Evolutionary conservation across 305 asterid species (phyloP), one percentile per base, ranked within the genome.

Genomic region (Striga hermonthica): DNA sequence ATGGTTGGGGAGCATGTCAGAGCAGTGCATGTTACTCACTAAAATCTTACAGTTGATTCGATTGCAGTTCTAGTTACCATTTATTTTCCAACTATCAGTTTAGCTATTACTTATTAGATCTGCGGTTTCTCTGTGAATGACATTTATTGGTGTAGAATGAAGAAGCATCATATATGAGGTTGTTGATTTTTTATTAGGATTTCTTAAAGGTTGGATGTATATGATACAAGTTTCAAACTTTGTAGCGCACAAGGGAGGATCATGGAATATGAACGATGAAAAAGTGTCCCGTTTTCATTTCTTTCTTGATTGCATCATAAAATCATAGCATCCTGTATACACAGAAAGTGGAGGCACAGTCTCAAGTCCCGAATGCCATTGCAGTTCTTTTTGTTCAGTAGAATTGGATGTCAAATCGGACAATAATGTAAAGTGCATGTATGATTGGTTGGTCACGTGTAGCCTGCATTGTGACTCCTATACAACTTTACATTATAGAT

Each of bases 81-180:
- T 62, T 13, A 9, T 64, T 16, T 39, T 10, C 60, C 12, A 49
- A 54, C 11, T 28, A 40, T 62, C 45, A 43, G 41, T 64, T 50
- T 47, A 38, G 37, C 45, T 22, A 22, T 22, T 22, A 22, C 31
- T 22, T 44, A 41, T 64, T 65, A 72, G 79, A 78, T 78, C 79
- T 78, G 67, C 67, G 7, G 57, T 60, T 55, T 55, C 43, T 71
- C 57, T 35, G 59, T 54, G 31, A 22, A 22, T 22, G 31, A 2
- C 31, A 22, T 22, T 22, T 22, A 22, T 22, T 22, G 31, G 31
- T 22, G 31, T 22, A 22, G 31, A 22, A 22, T 22, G 31, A 22
- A 22, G 31, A 22, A 22, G 31, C 31, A 22, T 2, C 31, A 22
- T 22, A 22, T 22, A 22, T 22, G 31, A 22, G 31, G 31, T 22